A percentile compares a stretch with the other conserved stretches of the same genome.
Evolutionary conservation across 176 grass and related monocot species (phyloP).

Genomic region (Thalia dealbata): DNA sequence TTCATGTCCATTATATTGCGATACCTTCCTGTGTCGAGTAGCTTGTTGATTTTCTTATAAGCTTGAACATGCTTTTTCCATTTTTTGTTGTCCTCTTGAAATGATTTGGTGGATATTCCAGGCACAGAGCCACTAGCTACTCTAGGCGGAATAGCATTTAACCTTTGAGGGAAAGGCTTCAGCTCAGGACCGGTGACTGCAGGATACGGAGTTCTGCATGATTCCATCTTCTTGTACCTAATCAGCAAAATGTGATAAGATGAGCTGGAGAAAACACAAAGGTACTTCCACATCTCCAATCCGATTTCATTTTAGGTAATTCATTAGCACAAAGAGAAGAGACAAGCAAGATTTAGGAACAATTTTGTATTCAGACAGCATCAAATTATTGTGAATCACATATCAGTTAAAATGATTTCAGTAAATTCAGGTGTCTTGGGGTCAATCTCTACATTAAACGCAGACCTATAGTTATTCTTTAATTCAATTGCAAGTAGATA

Average conservation of each 20-base stretch:
- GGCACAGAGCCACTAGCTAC: slow-evolving; percentile 29
- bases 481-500: no score
- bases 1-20: slow-evolving; percentile 96
- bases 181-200: slow-evolving; percentile 30
- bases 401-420: background rate
- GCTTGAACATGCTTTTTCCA: slow-evolving; percentile 63
- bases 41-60: slow-evolving; percentile 62
- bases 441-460: no score
- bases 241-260: background rate
- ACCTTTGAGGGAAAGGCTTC: slow-evolving; percentile 50
- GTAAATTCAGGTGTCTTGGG: background rate
- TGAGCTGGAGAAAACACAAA: background rate
- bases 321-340: background rate
- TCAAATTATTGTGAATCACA: background rate
- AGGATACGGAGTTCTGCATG: slow-evolving; percentile 39
- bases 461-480: no score
- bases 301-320: background rate
- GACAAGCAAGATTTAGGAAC: background rate
- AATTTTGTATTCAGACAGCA: background rate
- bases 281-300: background rate
- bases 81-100: slow-evolving; percentile 41
- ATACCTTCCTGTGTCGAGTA: slow-evolving; percentile 42
- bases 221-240: slow-evolving; percentile 90
- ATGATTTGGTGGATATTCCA: slow-evolving; percentile 37
- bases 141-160: slow-evolving; percentile 46